These are phyloP conservation scores for Calocera cornea DNA, from an alignment of 768 basidiomycete genomes.

Conservation along the genomic window DNA sequence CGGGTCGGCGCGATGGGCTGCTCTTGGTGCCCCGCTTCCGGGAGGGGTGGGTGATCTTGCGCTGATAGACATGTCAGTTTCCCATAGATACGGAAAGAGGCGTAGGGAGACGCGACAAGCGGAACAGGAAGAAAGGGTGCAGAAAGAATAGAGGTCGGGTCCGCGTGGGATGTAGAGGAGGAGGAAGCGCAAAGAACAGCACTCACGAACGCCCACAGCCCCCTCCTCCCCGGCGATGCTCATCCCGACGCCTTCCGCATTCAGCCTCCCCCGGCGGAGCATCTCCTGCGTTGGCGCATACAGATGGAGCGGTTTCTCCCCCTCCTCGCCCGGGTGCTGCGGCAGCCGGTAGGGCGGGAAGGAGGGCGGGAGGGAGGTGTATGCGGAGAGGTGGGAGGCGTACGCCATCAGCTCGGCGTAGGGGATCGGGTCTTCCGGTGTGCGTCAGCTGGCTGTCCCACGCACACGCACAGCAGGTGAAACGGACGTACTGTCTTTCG, in stretches of 20 bases:
- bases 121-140: not conserved
- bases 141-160: too few relatives aligned
- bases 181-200: too few relatives aligned
- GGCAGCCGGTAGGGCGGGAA: conserved; percentile 62
- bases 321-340: not conserved
- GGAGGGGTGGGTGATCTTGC: not conserved
- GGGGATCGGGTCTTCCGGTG: conserved; percentile 51
- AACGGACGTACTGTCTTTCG: conserved; percentile 48
- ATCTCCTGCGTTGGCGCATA: conserved; percentile 87
- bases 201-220: not conserved
- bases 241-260: conserved; percentile 38
- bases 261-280: conserved; percentile 70
- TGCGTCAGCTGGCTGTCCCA: not conserved
- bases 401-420: conserved; percentile 74
- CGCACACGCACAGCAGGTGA: not conserved
- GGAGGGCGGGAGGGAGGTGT: conserved; percentile 79
- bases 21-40: not conserved
- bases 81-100: not conserved
- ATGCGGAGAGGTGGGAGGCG: conserved; percentile 70
- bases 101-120: not conserved
- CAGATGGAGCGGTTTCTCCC: conserved; percentile 51
- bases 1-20: not conserved
- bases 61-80: not conserved
- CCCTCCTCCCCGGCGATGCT: not conserved
- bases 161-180: too few relatives aligned